Base-by-base conservation (phyloP, 495 filamentous ascomycete species). In the Penicillium lividum region DNA sequence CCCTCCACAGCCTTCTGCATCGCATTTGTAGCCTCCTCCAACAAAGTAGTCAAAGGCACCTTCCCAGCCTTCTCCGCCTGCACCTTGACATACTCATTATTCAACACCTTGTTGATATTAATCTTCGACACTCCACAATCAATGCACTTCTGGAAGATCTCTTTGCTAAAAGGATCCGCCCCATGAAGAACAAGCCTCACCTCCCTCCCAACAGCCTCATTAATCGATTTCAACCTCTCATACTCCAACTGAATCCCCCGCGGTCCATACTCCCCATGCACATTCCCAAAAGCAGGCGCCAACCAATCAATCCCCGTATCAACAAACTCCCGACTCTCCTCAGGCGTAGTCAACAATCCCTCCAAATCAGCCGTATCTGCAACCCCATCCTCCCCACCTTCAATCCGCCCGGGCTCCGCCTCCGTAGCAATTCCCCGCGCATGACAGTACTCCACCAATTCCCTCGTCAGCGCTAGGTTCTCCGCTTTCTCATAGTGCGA, bases 101-200 rank as follows among this genome's bases (percentile, higher is more conserved):
- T 91, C 79, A 94, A 80, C 46, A 89, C 84, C 74, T 91, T 89
- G 69, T 94, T 93, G 57, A 93, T 88, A 75, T 94, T 94, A 58
- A 90, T 77, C 77, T 93, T 91, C 42, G 82, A 82, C 53, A 93
- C 86, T 3, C 90, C 89, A 52, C 77, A 81, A 38, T 77, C 79
- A 67, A 94, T 89, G 65, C 87, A 90, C 66, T 81, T 77, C 49
- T 75, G 65, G 57, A 90, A 89, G 36, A 88, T 89, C 57, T 82
- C 82, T 73, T 85, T 74, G 16, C 82, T 84, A 65, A 91, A 92
- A 0, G 86, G 85, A 67, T 92, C 89, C 28, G 89, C 86, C 10
- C 90, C 90, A 69, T 94, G 90, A 68, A 93, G 75, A 13, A 91
- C 90, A 47, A 94, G 66, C 56, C 80, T 68, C 18, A 92, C 89